Evolutionary conservation across 2,329 filamentous ascomycete genomes (phyloP), one percentile per base, ranked within the genome.

Genomic region (Paraphoma sp.): DNA sequence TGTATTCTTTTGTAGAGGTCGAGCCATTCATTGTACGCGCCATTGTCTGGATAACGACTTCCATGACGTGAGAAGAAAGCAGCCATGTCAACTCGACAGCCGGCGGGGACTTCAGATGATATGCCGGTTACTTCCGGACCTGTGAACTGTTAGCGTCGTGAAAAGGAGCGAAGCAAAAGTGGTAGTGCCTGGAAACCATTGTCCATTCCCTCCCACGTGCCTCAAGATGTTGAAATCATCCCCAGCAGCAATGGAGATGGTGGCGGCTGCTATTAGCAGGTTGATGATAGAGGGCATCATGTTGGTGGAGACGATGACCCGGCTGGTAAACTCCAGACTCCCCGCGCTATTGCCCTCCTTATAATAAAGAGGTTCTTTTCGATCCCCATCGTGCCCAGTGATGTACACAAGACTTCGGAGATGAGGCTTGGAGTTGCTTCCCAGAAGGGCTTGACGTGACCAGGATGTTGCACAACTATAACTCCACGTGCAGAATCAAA

Each of bases 11-110:
- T 42, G 17, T 63, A 57, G 42, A 81, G 67, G 10, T 65, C 65
- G 3, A 70, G 62, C 87, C 87, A 90, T 45, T 80, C 79, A 5
- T 77, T 75, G 57, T 88, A 88, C 5, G 87, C 86, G 4, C 86
- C 85, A 1, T 75, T 75, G 59, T 89, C 87, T 0, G 86, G 87
- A 65, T 84, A 90, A 42, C 87, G 80, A 42, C 85, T 87, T 16
- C 87, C 87, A 75, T 89, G 87, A 16, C 86, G 82, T 1, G 81
- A 80, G 33, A 86, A 76, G 58, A 87, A 88, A 5, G 84, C 84
- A 3, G 83, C 86, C 64, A 87, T 82, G 56, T 89, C 85, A 4
- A 89, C 82, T 9, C 75, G 76, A 68, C 87, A 89, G 43, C 81
- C 79, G 1, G 82, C 77, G 0, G 87, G 87, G 1, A 85, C 77